phyloP scores from a whole-genome alignment of 2,329 filamentous ascomycete species.

The Westerdykella ornata region DNA sequence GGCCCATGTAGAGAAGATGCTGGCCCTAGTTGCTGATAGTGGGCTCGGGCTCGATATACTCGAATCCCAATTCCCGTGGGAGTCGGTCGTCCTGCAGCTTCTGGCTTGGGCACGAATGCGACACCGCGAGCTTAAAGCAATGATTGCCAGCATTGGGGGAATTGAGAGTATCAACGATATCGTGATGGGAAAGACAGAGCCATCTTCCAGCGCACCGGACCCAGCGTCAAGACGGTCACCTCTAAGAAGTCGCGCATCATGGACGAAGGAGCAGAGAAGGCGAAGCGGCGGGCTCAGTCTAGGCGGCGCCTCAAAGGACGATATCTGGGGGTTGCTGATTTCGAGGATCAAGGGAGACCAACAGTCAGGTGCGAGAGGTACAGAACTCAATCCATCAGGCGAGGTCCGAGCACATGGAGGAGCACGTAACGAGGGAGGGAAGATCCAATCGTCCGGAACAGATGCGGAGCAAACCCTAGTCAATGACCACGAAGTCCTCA shows the following conservation, averaged over 20 bases:
- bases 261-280: slow-evolving; percentile 21
- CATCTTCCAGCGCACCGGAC: slow-evolving; percentile 4
- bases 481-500: too few species aligned
- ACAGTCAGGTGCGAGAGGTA: too few species aligned
- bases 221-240: slow-evolving; percentile 11
- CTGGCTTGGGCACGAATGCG: slow-evolving; percentile 45
- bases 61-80: slow-evolving; percentile 44
- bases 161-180: slow-evolving; percentile 33
- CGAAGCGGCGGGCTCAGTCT: slow-evolving; percentile 29
- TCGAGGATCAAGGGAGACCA: too few species aligned
- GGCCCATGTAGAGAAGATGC: slow-evolving; percentile 19
- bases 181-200: slow-evolving; percentile 22
- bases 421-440: too few species aligned
- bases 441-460: too few species aligned
- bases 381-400: too few species aligned
- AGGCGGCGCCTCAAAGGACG: slow-evolving; percentile 17
- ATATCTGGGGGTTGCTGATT: slow-evolving; percentile 17
- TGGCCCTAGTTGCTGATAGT: too few species aligned
- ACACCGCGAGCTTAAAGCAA: slow-evolving; percentile 40
- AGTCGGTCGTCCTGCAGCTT: slow-evolving; percentile 41
- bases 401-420: too few species aligned
- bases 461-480: too few species aligned
- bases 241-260: slow-evolving; percentile 23
- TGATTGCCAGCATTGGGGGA: slow-evolving; percentile 42
- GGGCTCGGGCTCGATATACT: not conserved